These are phyloP conservation scores for Amniculicola lignicola DNA, from an alignment of 495 filamentous ascomycete species.

Conservation along the genomic window DNA sequence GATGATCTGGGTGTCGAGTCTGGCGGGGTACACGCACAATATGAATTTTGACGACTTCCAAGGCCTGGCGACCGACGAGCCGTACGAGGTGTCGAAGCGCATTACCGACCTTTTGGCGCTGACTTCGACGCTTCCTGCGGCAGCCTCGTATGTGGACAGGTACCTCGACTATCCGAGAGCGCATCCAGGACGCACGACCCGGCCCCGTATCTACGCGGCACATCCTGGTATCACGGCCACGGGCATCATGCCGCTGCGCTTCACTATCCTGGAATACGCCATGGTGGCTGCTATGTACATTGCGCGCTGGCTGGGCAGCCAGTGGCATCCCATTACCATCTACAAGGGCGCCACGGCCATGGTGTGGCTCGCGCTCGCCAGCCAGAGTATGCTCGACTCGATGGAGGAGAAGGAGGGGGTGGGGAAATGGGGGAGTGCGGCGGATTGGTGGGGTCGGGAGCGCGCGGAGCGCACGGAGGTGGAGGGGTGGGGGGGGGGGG, in stretches of 20 bases:
- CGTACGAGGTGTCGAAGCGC: conserved; percentile 85
- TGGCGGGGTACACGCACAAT: conserved; percentile 60
- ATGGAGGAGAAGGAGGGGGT: conserved; percentile 54
- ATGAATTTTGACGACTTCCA: conserved; percentile 73
- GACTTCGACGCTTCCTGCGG: conserved; percentile 65
- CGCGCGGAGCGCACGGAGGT: conserved; percentile 69
- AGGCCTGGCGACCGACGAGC: conserved; percentile 54
- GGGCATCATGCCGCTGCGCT: conserved; percentile 66
- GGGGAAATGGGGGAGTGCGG: conserved; percentile 81
- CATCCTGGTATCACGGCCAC: conserved; percentile 89
- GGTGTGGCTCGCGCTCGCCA: conserved; percentile 72
- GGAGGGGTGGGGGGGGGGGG: conserved; percentile 81
- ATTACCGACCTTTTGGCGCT: conserved; percentile 79
- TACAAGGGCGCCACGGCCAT: conserved; percentile 76
- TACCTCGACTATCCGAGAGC: conserved; percentile 46
- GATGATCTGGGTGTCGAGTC: conserved; percentile 79
- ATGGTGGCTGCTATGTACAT: conserved; percentile 55
- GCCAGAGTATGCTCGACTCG: conserved; percentile 63
- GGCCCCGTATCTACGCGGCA: conserved; percentile 66
- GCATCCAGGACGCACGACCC: background rate
- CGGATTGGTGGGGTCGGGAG: conserved; percentile 55
- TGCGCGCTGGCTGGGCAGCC: conserved; percentile 40
- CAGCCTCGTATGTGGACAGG: conserved; percentile 52
- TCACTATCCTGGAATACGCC: conserved; percentile 60
- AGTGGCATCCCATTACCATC: conserved; percentile 54